Percentiles rank a stretch among this genome's conserved stretches.
phyloP scores from a whole-genome alignment of 2,329 filamentous ascomycete genomes.

The Alternaria tenuissima region DNA sequence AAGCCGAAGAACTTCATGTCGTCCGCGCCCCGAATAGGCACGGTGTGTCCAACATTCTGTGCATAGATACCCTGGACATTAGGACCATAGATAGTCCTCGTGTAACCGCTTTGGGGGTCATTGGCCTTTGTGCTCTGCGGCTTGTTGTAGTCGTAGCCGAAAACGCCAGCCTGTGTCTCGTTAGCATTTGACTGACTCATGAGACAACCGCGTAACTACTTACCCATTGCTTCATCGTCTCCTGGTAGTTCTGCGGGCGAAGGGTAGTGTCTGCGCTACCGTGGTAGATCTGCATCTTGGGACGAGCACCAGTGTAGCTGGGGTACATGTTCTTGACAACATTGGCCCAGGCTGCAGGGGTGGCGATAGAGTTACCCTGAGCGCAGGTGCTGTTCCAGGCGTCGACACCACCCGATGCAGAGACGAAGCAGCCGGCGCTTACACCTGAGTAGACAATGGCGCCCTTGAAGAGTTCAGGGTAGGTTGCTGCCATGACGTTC shows the following conservation, averaged over 20 bases:
- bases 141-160: constrained; percentile 43
- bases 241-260: constrained; percentile 63
- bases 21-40: constrained; percentile 44
- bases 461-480: constrained; percentile 64
- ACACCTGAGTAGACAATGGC: constrained; percentile 63
- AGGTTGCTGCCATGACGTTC: constrained; percentile 61
- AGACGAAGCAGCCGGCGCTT: constrained; percentile 63
- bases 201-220: not conserved
- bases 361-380: constrained; percentile 56
- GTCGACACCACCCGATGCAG: constrained; percentile 51
- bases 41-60: constrained; percentile 45
- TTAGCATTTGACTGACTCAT: not conserved
- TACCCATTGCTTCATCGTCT: constrained; percentile 55
- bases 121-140: constrained; percentile 42
- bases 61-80: constrained; percentile 48
- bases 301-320: constrained; percentile 59
- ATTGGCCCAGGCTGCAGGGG: constrained; percentile 59
- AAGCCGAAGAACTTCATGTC: constrained; percentile 49
- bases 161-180: constrained; percentile 32
- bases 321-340: constrained; percentile 60
- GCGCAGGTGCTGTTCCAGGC: constrained; percentile 64
- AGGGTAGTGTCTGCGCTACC: constrained; percentile 62
- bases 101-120: constrained; percentile 44
- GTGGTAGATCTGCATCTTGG: constrained; percentile 67
- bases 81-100: constrained; percentile 42